Conservation (phyloP, 1,139 yeast genomes). For the Waltiozyma sp. region DNA sequence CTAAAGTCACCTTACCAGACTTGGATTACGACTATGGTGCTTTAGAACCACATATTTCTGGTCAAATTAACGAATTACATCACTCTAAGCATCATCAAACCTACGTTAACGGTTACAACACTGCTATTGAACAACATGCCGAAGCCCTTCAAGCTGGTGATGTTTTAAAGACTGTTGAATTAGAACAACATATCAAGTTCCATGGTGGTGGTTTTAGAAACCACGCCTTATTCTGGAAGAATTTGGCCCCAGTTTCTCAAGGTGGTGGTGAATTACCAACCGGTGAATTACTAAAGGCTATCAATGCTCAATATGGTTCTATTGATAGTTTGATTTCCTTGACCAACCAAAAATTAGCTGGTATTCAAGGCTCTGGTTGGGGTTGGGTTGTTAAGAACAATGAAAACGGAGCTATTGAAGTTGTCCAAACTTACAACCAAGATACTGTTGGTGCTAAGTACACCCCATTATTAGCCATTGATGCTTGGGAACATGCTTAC, state of each 20-base stretch:
- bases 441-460: slow-evolving; percentile 72
- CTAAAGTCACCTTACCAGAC: slow-evolving; percentile 73
- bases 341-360: slow-evolving; percentile 76
- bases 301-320: slow-evolving; percentile 61
- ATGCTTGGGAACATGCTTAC: slow-evolving; percentile 99
- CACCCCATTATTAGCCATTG: slow-evolving; percentile 83
- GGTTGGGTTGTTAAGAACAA: slow-evolving; percentile 87
- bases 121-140: slow-evolving; percentile 67
- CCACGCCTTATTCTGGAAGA: slow-evolving; percentile 86
- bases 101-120: slow-evolving; percentile 80
- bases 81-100: slow-evolving; percentile 93
- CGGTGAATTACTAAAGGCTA: slow-evolving; percentile 49
- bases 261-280: slow-evolving; percentile 85
- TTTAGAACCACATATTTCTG: slow-evolving; percentile 83
- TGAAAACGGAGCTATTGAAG: slow-evolving; percentile 72
- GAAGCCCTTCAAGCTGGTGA: slow-evolving; percentile 63
- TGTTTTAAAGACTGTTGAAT: slow-evolving; percentile 53
- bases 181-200: slow-evolving; percentile 78
- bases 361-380: slow-evolving; percentile 97
- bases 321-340: slow-evolving; percentile 58
- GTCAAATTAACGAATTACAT: slow-evolving; percentile 82
- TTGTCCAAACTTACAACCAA: slow-evolving; percentile 82
- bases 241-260: slow-evolving; percentile 67
- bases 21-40: slow-evolving; percentile 83
- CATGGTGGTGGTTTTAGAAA: slow-evolving; percentile 93